Evolutionary conservation across 495 filamentous ascomycete species (phyloP), one percentile per base, ranked within the genome.

Genomic region (Penicillium tannophilum): DNA sequence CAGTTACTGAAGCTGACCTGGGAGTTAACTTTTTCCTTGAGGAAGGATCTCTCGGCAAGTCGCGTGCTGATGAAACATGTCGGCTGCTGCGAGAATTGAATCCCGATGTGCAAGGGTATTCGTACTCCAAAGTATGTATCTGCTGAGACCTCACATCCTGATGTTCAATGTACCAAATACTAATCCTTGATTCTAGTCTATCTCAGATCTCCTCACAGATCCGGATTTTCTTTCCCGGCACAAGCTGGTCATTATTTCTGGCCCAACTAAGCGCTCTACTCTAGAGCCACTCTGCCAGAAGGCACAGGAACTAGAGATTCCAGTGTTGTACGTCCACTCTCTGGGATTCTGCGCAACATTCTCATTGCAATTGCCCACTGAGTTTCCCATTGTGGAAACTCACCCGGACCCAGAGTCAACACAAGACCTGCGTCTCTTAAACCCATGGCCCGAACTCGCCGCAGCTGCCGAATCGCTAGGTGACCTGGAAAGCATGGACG

Each of bases 1-100:
- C 77, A 10, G 93, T 99, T 19, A 80, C 78, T 0, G 91, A 97
- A 59, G 78, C 84, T 11, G 95, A 99, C 65, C 72, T 98, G 43
- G 94, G 94, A 4, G 89, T 96, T 56, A 98, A 98, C 73, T 99
- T 99, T 82, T 98, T 99, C 61, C 78, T 98, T 10, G 91, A 96
- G 59, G 85, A 90, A 62, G 76, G 82, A 23, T 88, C 86, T 54
- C 66, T 97, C 46, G 93, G 93, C 17, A 87, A 85, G 65, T 84
- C 87, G n/a, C 85, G 95, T 61, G 89, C 94, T 10, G 86, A 90
- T 67, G 84, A 88, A 62, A 86, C 87, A 35, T 89, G 88, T 53
- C 86, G 84, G 56, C 77, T 92, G 47, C 75, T 99, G 54, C 81
- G 83, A 63, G 94, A 99, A 76, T 76, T 99, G 48, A 99, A 99